These are phyloP conservation scores for Penicillium atrosanguineum DNA, from an alignment of 495 filamentous ascomycete genomes.

Conservation along the genomic window DNA sequence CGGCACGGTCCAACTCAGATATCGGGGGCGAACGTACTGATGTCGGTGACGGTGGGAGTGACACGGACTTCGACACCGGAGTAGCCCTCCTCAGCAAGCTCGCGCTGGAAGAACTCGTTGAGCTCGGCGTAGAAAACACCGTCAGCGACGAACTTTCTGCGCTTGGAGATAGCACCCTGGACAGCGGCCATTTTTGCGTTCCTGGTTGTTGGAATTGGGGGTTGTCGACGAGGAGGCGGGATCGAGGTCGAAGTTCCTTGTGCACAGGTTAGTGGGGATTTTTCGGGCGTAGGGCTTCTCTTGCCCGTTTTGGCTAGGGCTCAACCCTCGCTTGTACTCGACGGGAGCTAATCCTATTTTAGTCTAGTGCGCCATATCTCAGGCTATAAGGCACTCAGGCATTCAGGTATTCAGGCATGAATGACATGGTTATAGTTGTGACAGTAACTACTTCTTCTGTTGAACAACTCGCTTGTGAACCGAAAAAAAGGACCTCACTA, in stretches of 20 bases:
- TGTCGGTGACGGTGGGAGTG: slow-evolving; percentile 98
- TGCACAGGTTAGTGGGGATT: slow-evolving; percentile 41
- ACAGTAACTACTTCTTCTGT: background rate
- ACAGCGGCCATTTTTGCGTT: slow-evolving; percentile 63
- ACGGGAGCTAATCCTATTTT: slow-evolving; percentile 21
- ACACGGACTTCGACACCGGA: slow-evolving; percentile 99
- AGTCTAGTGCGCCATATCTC: slow-evolving; percentile 8
- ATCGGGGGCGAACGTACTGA: slow-evolving; percentile 61
- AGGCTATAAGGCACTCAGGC: slow-evolving; percentile 12
- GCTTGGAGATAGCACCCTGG: slow-evolving; percentile 84
- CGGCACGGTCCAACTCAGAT: slow-evolving; percentile 12
- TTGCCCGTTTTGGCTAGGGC: slow-evolving; percentile 39
- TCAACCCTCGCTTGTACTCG: slow-evolving; percentile 44
- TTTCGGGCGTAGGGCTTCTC: slow-evolving; percentile 41
- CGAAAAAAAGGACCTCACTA: background rate
- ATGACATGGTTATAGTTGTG: slow-evolving; percentile 1
- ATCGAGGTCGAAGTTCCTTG: slow-evolving; percentile 35
- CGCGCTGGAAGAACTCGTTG: slow-evolving; percentile 99
- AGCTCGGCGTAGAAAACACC: slow-evolving; percentile 99
- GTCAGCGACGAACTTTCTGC: slow-evolving; percentile 99
- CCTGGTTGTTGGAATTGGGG: slow-evolving; percentile 33
- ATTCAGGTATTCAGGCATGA: slow-evolving; percentile 9
- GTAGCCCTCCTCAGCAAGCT: slow-evolving; percentile 99
- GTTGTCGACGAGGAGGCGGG: slow-evolving; percentile 39
- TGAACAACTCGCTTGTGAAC: background rate